phyloP scores from a whole-genome alignment of 345 rosid species.

The Eucalyptus curtisii region DNA sequence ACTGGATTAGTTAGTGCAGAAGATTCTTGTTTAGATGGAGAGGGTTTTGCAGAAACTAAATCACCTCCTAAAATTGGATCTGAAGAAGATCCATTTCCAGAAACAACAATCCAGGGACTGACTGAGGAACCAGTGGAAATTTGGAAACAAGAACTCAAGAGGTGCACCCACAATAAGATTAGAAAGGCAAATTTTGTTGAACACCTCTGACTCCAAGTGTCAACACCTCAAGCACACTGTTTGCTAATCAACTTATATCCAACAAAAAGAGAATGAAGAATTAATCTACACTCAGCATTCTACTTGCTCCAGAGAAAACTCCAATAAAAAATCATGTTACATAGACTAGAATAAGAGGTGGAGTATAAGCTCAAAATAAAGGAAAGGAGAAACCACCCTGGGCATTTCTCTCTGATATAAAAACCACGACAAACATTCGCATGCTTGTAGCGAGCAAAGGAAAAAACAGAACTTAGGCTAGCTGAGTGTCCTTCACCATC shows the following conservation, averaged over 20 bases:
- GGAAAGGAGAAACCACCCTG: neutral
- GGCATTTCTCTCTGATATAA: neutral
- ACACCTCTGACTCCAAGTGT: neutral
- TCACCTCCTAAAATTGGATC: constrained; percentile 33
- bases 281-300: neutral
- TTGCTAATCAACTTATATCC: neutral
- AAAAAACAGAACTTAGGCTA: neutral
- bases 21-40: constrained; percentile 36
- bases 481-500: neutral
- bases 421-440: neutral
- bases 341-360: neutral
- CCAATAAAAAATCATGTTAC: neutral
- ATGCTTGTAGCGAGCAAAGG: neutral
- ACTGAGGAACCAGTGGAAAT: neutral
- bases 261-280: neutral
- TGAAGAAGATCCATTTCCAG: constrained; percentile 50
- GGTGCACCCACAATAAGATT: neutral
- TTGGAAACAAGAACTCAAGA: neutral
- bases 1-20: constrained; percentile 27
- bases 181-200: neutral
- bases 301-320: neutral
- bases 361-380: neutral
- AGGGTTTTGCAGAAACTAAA: constrained; percentile 32
- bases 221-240: neutral
- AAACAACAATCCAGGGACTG: constrained; percentile 4